Evolutionary conservation across 2,329 filamentous ascomycete species (phyloP).

Genomic region (Tolypocladium amazonense): DNA sequence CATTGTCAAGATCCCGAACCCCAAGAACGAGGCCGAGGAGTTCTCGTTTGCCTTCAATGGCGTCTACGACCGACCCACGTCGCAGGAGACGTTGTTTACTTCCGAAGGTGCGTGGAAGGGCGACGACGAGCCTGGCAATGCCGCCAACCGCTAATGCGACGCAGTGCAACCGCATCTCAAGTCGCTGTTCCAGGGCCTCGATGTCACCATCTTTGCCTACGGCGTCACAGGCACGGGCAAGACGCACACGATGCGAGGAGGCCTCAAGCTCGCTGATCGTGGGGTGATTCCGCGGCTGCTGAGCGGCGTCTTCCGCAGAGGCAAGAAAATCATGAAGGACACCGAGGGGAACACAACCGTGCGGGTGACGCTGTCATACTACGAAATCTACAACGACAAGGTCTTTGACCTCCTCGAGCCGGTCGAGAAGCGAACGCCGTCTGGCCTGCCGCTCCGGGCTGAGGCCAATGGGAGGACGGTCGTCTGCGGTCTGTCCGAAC

Average conservation of each 20-base stretch:
- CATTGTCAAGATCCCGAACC: constrained; percentile 81
- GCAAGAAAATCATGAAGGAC: constrained; percentile 78
- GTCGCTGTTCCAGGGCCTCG: constrained; percentile 79
- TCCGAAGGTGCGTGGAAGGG: constrained; percentile 57
- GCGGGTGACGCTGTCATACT: constrained; percentile 73
- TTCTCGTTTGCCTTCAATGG: constrained; percentile 93
- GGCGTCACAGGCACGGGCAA: constrained; percentile 90
- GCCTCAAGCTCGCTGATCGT: constrained; percentile 72
- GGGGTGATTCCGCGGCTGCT: constrained; percentile 81
- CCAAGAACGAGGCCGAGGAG: constrained; percentile 82
- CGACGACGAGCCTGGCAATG: background rate
- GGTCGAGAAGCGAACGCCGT: constrained; percentile 72
- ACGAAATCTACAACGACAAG: constrained; percentile 96
- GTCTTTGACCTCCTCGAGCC: constrained; percentile 85
- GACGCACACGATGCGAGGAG: constrained; percentile 92
- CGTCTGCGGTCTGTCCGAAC: constrained; percentile 76
- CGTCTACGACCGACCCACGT: constrained; percentile 71
- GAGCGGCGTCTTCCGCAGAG: constrained; percentile 74
- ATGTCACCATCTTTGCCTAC: constrained; percentile 86
- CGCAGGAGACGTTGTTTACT: constrained; percentile 82
- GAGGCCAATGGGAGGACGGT: constrained; percentile 82
- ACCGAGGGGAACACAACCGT: constrained; percentile 59
- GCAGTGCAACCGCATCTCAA: constrained; percentile 82
- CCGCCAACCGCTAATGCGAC: constrained; percentile 12
- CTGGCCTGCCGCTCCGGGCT: constrained; percentile 71